Evolutionary conservation across 1,139 yeast species (phyloP).

Genomic region (Suhomyces guaymorum): DNA sequence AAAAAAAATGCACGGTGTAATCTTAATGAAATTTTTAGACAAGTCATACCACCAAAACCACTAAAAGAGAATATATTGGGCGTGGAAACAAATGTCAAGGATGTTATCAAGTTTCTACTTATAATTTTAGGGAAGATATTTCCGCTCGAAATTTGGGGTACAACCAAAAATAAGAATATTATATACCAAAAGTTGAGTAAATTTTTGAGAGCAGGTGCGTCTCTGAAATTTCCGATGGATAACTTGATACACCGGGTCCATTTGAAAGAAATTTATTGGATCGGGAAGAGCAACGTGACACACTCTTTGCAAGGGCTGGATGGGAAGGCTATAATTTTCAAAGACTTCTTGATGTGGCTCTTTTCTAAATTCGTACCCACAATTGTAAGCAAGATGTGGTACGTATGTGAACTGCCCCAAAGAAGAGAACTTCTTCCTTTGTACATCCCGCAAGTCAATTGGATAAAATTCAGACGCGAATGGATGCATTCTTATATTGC

Average conservation of each 20-base stretch:
- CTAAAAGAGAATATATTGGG: slow-evolving; percentile 17
- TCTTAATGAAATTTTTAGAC: slow-evolving; percentile 28
- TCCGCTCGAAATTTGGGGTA: slow-evolving; percentile 60
- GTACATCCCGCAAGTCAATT: slow-evolving; percentile 60
- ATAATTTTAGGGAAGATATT: slow-evolving; percentile 48
- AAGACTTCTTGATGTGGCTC: slow-evolving; percentile 58
- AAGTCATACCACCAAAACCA: slow-evolving; percentile 19
- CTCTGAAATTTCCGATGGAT: slow-evolving; percentile 27
- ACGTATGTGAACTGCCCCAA: slow-evolving; percentile 63
- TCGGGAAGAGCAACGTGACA: slow-evolving; percentile 29
- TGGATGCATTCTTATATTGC: slow-evolving; percentile 45
- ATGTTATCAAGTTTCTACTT: slow-evolving; percentile 43
- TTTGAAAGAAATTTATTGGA: slow-evolving; percentile 49
- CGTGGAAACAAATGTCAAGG: slow-evolving; percentile 23
- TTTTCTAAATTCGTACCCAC: slow-evolving; percentile 48
- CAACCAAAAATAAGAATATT: slow-evolving; percentile 44
- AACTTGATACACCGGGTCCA: slow-evolving; percentile 30
- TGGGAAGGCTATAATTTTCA: slow-evolving; percentile 34
- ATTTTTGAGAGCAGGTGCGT: slow-evolving; percentile 40
- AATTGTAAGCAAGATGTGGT: slow-evolving; percentile 59
- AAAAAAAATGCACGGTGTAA: slow-evolving; percentile 26
- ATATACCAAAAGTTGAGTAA: slow-evolving; percentile 39
- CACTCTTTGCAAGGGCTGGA: slow-evolving; percentile 40
- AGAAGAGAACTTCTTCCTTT: slow-evolving; percentile 26
- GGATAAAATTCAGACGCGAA: slow-evolving; percentile 49